Percentiles rank a stretch among this genome's conserved stretches.
phyloP scores from a whole-genome alignment of 192 early-diverging fungal species.

The Entomortierella lignicola region DNA sequence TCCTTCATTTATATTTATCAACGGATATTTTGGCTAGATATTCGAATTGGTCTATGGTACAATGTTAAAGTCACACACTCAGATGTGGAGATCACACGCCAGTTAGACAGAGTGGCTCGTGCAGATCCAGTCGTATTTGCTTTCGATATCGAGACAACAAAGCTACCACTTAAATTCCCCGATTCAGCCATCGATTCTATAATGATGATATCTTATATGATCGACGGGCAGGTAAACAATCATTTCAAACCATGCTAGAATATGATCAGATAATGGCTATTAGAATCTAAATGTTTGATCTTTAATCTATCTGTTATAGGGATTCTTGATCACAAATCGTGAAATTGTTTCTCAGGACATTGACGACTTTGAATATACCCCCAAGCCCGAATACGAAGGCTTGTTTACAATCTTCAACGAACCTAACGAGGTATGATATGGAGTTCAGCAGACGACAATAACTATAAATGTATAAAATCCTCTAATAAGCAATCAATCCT shows the following conservation, averaged over 20 bases:
- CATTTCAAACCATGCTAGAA: background rate
- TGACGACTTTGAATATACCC: conserved; percentile 97
- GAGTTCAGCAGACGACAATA: background rate
- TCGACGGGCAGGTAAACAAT: conserved; percentile 86
- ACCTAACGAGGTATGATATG: conserved; percentile 75
- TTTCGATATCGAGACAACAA: conserved; percentile 99
- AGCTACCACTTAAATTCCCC: conserved; percentile 97
- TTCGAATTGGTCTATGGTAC: conserved; percentile 98
- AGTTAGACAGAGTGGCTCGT: conserved; percentile 89
- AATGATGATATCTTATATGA: conserved; percentile 99
- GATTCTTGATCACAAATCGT: conserved; percentile 96
- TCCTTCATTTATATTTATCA: background rate
- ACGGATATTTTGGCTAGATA: conserved; percentile 58
- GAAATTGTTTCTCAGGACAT: conserved; percentile 96
- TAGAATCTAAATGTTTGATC: background rate
- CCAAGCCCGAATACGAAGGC: conserved; percentile 95
- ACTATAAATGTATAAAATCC: no score
- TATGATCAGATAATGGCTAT: background rate
- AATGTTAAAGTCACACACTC: conserved; percentile 69
- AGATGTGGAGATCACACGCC: conserved; percentile 67
- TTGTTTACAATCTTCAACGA: conserved; percentile 98
- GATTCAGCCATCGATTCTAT: conserved; percentile 90
- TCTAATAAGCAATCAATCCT: no score
- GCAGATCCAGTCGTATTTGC: conserved; percentile 95
- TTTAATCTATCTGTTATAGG: conserved; percentile 60